Evolutionary conservation across 1,139 yeast genomes (phyloP), one percentile per base, ranked within the genome.

Genomic region (Kodamaea plutei): DNA sequence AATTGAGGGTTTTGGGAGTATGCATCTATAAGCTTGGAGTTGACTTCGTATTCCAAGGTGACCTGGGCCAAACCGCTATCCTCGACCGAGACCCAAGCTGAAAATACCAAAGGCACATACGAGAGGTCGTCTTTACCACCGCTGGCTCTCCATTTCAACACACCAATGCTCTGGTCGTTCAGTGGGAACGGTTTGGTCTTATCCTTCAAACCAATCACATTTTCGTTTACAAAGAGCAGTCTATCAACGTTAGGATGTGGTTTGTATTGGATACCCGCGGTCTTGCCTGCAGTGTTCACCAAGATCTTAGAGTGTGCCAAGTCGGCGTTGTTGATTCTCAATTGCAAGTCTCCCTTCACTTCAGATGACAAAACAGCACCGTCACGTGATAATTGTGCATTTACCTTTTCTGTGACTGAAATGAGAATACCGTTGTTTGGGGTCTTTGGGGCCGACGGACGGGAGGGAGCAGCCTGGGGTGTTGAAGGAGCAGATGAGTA

Each of bases 171-270:
- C 53, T 84, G 91, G 57, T 88, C 95, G 57, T 89, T 87, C 6
- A 88, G 69, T 26, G 97, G 97, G 74, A 91, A 89, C 17, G 88
- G 75, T 50, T 87, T 84, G 25, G 73, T 54, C 33, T 77, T 65
- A 52, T 88, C 95, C 53, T 84, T 85, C 48, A 89, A 74, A 1
- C 83, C 82, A 51, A 91, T 78, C 25, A 73, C 60, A 40, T 73
- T 69, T 18, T 67, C 58, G 15, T 69, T 56, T 28, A 73, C 67
- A 57, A 89, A 91, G 48, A 76, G 60, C 29, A 65, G 66, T 52
- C 85, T 81, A 63, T 91, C 96, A 43, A 91, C 94, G 55, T 89
- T 88, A 40, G 98, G 98, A 63, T 91, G 96, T 17, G 97, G 87
- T 58, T 89, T 89, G 67, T 77, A 91, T 53, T 81, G 91, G 34